These are phyloP conservation scores for Psilocybe cyanescens DNA, from an alignment of 768 basidiomycete genomes.

Conservation along the genomic window DNA sequence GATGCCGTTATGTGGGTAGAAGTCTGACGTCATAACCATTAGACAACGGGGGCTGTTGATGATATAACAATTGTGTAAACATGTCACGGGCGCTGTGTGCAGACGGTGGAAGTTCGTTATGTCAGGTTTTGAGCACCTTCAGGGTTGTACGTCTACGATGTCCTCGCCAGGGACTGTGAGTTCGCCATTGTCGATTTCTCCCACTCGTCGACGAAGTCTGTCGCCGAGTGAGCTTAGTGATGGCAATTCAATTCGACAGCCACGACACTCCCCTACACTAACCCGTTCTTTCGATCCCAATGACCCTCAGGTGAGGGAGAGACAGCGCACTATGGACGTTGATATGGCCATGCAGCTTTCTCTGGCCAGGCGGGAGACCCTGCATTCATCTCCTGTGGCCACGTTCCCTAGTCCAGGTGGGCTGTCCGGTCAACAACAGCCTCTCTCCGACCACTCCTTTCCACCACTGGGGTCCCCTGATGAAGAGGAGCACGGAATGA, in stretches of 20 bases:
- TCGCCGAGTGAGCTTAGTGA: constrained; percentile 47
- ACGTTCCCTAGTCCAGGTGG: constrained; percentile 18
- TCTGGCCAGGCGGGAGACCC: constrained; percentile 68
- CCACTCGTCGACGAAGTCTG: constrained; percentile 40
- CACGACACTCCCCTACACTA: constrained; percentile 63
- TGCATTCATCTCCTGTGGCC: constrained; percentile 38
- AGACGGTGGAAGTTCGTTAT: background rate
- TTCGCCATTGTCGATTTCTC: constrained; percentile 52
- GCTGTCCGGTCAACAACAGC: constrained; percentile 23
- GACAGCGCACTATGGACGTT: constrained; percentile 92
- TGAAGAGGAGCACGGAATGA: constrained; percentile 19
- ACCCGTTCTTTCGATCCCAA: constrained; percentile 65
- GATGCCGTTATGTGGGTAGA: constrained; percentile 55
- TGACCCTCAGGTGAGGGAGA: constrained; percentile 78
- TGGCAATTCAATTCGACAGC: constrained; percentile 30
- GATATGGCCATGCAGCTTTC: constrained; percentile 89
- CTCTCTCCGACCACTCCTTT: constrained; percentile 6
- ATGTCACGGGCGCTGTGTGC: background rate
- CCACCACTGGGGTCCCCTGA: constrained; percentile 1
- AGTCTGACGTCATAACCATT: constrained; percentile 94
- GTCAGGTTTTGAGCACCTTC: background rate
- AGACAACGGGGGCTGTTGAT: constrained; percentile 72
- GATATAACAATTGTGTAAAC: too few relatives aligned
- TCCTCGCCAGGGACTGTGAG: constrained; percentile 39
- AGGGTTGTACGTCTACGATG: constrained; percentile 29